Evolutionary conservation across 148 eudicot species (phyloP).

Genomic region (Rhododendron kiyosumense): DNA sequence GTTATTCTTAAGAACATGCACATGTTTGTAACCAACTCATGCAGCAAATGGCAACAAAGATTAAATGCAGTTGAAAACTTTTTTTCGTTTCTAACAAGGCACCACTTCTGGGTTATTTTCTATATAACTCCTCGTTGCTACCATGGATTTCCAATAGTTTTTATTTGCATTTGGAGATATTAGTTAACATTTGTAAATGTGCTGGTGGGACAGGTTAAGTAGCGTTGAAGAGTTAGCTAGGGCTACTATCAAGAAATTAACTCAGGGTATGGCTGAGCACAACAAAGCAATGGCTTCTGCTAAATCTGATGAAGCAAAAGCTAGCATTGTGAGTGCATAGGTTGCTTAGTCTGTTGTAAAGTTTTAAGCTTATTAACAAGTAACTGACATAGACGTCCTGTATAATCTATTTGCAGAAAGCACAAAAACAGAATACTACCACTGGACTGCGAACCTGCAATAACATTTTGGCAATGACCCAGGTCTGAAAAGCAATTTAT

Average conservation of each 20-base stretch:
- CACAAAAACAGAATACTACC: constrained; percentile 73
- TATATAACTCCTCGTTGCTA: not conserved
- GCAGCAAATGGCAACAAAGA: not conserved
- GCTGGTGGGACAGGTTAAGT: constrained; percentile 57
- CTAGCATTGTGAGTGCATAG: constrained; percentile 47
- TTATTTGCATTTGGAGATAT: not conserved
- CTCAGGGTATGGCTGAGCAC: constrained; percentile 88
- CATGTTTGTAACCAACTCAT: not conserved
- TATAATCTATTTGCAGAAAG: constrained; percentile 32
- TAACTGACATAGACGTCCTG: not conserved
- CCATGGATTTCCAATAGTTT: not conserved
- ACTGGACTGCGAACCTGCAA: constrained; percentile 74
- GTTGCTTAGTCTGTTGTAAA: not conserved
- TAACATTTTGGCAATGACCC: constrained; percentile 85
- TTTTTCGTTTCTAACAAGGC: not conserved
- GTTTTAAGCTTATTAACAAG: not conserved
- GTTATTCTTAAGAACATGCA: not conserved
- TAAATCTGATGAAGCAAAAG: constrained; percentile 66
- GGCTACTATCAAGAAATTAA: constrained; percentile 74
- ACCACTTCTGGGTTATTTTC: not conserved
- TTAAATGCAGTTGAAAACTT: constrained; percentile 2
- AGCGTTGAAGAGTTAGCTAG: constrained; percentile 72
- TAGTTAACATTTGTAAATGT: not conserved
- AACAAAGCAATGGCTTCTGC: constrained; percentile 85
- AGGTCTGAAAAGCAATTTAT: constrained; percentile 35